phyloP scores from a whole-genome alignment of 176 grass and related monocot genomes.

The Urochloa ruziziensis region DNA sequence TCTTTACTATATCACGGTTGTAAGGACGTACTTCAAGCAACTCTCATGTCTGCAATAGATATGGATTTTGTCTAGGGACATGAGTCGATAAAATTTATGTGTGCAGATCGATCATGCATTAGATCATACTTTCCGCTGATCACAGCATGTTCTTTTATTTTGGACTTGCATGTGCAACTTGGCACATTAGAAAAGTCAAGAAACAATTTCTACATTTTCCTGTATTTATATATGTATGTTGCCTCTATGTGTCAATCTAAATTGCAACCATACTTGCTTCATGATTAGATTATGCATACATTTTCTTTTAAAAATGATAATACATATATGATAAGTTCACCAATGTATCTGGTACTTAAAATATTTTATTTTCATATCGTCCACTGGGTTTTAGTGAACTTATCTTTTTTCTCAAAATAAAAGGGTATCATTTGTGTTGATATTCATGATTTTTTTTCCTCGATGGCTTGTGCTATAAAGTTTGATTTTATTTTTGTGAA shows the following conservation, averaged over 20 bases:
- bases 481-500: not conserved
- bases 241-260: not conserved
- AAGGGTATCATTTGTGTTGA: not conserved
- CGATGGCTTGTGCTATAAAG: not conserved
- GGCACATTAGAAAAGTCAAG: not conserved
- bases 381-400: not conserved
- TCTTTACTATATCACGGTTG: not conserved
- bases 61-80: slow-evolving; percentile 4
- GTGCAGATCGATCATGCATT: not conserved
- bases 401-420: not conserved
- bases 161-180: not conserved
- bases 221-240: not conserved
- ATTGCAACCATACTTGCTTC: not conserved
- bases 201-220: not conserved
- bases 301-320: not conserved
- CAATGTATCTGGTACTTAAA: not conserved
- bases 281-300: not conserved
- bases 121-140: not conserved
- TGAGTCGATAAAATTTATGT: not conserved
- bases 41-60: not conserved
- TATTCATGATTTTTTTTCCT: not conserved
- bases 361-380: not conserved
- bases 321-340: not conserved
- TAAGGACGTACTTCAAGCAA: not conserved
- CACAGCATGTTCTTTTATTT: not conserved